Evolutionary conservation across 2,329 filamentous ascomycete genomes (phyloP).

Genomic region (Nemania abortiva): DNA sequence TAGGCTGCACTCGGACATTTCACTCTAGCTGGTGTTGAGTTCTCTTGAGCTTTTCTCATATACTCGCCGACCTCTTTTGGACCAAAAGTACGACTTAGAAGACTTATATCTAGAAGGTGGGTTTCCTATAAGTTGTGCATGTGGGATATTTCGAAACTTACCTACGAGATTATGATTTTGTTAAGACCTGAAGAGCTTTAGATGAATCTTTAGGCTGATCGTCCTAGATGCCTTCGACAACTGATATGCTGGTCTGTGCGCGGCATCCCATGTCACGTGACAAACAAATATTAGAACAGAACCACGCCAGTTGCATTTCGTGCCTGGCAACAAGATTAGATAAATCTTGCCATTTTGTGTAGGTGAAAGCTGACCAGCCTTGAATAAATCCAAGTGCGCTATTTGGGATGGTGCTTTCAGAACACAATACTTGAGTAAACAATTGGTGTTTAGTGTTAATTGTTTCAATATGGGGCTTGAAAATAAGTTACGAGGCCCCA

Average conservation of each 20-base stretch:
- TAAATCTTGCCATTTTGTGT: no score
- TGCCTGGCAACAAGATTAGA: no score
- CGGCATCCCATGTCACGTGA: no score
- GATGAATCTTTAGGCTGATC: neutral
- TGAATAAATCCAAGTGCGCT: no score
- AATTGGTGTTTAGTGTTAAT: neutral
- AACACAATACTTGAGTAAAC: neutral
- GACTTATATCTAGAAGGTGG: neutral
- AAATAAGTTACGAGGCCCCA: neutral
- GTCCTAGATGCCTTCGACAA: no score
- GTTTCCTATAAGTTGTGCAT: slow-evolving; percentile 3
- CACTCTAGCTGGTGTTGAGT: neutral
- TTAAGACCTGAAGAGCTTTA: slow-evolving; percentile 3
- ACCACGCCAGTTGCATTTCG: no score
- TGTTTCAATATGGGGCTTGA: neutral
- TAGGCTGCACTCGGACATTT: no score
- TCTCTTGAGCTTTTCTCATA: slow-evolving; percentile 14
- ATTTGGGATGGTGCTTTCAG: no score
- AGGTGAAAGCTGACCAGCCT: no score
- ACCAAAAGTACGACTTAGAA: neutral
- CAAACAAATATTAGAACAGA: no score
- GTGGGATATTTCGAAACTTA: neutral
- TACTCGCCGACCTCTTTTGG: slow-evolving; percentile 19
- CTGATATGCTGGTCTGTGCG: no score
- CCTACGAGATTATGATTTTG: neutral